Evolutionary conservation across 2,329 filamentous ascomycete species (phyloP).

Genomic region (Colletotrichum zoysiae): DNA sequence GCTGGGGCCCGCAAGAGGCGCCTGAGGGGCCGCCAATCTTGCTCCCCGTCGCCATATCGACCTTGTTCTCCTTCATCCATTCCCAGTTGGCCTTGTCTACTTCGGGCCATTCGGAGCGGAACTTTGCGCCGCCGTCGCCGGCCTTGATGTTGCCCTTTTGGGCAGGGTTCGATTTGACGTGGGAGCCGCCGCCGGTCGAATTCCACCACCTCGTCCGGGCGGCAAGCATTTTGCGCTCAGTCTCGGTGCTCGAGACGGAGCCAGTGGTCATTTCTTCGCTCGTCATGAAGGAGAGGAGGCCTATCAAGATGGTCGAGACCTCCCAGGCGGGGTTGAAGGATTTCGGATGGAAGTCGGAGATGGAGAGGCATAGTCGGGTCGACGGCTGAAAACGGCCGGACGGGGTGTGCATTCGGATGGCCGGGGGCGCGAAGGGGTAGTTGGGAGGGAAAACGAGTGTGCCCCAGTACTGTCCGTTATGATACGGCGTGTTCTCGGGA

Average conservation of each 20-base stretch:
- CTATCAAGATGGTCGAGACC: constrained; percentile 95
- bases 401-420: constrained; percentile 99
- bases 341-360: constrained; percentile 97
- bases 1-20: constrained; percentile 64
- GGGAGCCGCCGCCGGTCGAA: constrained; percentile 87
- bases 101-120: constrained; percentile 90
- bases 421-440: constrained; percentile 96
- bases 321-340: constrained; percentile 99
- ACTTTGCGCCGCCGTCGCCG: constrained; percentile 93
- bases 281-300: constrained; percentile 97
- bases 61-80: constrained; percentile 87
- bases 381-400: constrained; percentile 95
- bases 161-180: constrained; percentile 64
- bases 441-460: constrained; percentile 95
- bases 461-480: constrained; percentile 97
- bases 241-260: constrained; percentile 80
- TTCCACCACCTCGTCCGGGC: constrained; percentile 94
- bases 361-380: constrained; percentile 91
- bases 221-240: constrained; percentile 84
- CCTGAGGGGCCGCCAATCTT: constrained; percentile 62
- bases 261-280: constrained; percentile 99
- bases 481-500: constrained; percentile 92
- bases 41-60: constrained; percentile 82
- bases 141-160: constrained; percentile 86
- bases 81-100: constrained; percentile 89